Evolutionary conservation across 2,329 filamentous ascomycete species (phyloP), one percentile per base, ranked within the genome.

Genomic region (Diaporthe sp.): DNA sequence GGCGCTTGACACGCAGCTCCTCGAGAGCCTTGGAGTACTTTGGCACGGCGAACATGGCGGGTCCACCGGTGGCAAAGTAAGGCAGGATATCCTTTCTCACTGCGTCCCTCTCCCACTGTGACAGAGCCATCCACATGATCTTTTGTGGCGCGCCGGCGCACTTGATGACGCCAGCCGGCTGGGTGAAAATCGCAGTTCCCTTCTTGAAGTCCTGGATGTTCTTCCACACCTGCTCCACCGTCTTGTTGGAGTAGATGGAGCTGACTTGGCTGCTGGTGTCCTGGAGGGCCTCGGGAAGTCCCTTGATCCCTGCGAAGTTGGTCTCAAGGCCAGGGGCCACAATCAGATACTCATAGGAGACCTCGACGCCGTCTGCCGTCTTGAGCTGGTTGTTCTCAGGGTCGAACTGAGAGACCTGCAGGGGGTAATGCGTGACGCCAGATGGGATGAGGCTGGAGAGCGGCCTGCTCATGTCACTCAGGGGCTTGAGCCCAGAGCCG

Each of bases 111-210:
- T 82, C 77, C 83, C 83, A 84, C 73, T 83, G 81, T 12, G 81
- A 82, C 32, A 84, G 78, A 4, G 82, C 83, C 81, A 84, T 83
- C 83, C 83, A 84, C 77, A 84, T 78, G 73, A 84, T 80, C 79
- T 84, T 84, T 74, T 84, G 83, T 4, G 83, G 83, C 1, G 82
- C 83, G 19, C 83, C 83, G 15, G 83, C 83, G 39, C 83, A 84
- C 78, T 84, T 84, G 77, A 84, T 83, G 71, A 82, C 71, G 15
- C 83, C 83, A 1, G 81, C 81, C 19, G 83, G 83, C 72, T 84
- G 83, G 9, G 82, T 84, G 77, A 84, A 84, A 61, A 84, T 80
- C 27, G 83, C 83, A 10, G 77, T 78, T 3, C 83, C 83, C 69
- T 80, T 80, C 77, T 82, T 81, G 76, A 83, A 79, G 53, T 65